phyloP scores from a whole-genome alignment of 164 flowering plant species.

The Litsea cubeba region DNA sequence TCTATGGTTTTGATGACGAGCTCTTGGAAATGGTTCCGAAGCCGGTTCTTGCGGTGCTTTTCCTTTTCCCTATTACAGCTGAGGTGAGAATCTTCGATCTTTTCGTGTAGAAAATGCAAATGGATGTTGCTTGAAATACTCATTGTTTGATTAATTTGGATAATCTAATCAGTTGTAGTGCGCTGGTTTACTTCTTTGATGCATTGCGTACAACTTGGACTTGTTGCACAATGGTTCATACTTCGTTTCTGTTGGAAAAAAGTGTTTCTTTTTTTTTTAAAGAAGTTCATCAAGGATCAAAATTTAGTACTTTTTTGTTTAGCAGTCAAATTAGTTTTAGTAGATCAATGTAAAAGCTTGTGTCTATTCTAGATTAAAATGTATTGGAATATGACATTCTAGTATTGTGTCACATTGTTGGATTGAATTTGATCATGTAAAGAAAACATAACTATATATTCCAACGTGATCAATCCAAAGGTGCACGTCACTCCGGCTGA shows the following conservation, averaged over 20 bases:
- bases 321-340: too few species aligned
- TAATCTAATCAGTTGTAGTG: background rate
- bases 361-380: too few species aligned
- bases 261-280: too few species aligned
- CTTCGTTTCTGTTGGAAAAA: background rate
- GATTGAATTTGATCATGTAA: too few species aligned
- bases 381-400: too few species aligned
- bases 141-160: background rate
- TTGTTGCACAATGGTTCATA: background rate
- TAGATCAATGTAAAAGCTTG: too few species aligned
- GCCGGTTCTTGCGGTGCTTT: conserved; percentile 86
- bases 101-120: background rate
- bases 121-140: background rate
- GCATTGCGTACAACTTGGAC: background rate
- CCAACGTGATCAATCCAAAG: too few species aligned
- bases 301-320: too few species aligned
- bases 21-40: conserved; percentile 92
- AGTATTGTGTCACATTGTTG: too few species aligned
- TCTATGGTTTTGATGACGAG: conserved; percentile 91
- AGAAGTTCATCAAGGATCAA: too few species aligned
- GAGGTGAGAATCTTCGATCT: conserved; percentile 38
- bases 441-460: too few species aligned
- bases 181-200: background rate
- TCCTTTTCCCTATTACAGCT: conserved; percentile 69
- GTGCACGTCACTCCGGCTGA: too few species aligned